These are phyloP conservation scores for Trifolium fragiferum DNA, from an alignment of 306 rosid species.

Conservation along the genomic window DNA sequence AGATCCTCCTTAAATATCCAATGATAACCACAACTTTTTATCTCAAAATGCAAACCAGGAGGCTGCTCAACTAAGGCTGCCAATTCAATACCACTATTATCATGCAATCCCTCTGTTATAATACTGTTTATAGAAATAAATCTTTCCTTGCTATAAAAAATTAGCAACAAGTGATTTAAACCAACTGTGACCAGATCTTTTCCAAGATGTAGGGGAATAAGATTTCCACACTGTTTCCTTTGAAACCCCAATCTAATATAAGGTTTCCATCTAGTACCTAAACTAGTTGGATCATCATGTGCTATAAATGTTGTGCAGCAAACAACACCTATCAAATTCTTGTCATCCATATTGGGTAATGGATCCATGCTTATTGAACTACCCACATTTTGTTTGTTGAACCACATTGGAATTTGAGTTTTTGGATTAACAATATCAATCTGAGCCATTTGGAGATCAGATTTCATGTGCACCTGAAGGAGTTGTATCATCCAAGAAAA, in stretches of 20 bases:
- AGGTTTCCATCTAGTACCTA: not conserved
- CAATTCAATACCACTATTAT: not conserved
- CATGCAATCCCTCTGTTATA: not conserved
- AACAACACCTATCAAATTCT: slow-evolving; percentile 10
- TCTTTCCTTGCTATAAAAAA: not conserved
- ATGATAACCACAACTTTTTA: not conserved
- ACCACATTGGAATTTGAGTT: slow-evolving; percentile 32
- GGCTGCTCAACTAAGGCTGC: accelerated
- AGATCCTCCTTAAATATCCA: not conserved
- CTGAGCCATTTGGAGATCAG: not conserved
- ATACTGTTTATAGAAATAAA: not conserved
- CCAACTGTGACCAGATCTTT: slow-evolving; percentile 5
- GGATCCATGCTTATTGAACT: not conserved
- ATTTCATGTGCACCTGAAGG: slow-evolving; percentile 12
- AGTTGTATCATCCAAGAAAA: slow-evolving; percentile 35
- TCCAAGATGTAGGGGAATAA: not conserved
- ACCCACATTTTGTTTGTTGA: not conserved
- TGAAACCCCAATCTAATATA: not conserved
- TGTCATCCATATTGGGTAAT: not conserved
- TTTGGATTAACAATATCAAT: not conserved
- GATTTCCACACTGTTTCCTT: accelerated
- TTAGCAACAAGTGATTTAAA: not conserved
- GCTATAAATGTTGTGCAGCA: slow-evolving; percentile 1
- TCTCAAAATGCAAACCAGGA: not conserved
- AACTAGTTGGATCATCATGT: not conserved